Percentiles rank a stretch among this genome's conserved stretches.
phyloP scores from a whole-genome alignment of 2,329 filamentous ascomycete genomes.

The Xylariaceae sp. region DNA sequence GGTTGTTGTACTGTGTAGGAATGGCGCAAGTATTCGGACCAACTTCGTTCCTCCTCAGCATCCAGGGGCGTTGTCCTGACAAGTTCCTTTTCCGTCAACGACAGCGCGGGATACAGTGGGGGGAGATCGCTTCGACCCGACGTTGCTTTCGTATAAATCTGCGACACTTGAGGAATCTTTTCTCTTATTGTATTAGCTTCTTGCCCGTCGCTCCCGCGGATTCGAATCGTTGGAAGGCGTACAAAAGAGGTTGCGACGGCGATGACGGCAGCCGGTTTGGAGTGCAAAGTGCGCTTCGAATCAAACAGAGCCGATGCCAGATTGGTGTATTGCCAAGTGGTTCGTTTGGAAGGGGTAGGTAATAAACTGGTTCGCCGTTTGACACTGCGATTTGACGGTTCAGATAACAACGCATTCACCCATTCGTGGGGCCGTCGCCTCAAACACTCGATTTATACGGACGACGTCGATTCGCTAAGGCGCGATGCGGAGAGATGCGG shows the following conservation, averaged over 20 bases:
- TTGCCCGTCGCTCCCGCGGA: not conserved
- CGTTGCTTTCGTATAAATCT: not conserved
- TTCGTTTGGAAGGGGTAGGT: no score
- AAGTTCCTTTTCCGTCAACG: not conserved
- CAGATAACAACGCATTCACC: not conserved
- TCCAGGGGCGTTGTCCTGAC: not conserved
- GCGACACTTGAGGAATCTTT: not conserved
- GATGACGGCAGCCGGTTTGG: not conserved
- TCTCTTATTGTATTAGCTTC: not conserved
- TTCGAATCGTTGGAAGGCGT: not conserved
- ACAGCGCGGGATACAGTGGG: not conserved
- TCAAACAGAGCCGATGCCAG: not conserved
- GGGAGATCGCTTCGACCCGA: not conserved
- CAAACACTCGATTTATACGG: not conserved
- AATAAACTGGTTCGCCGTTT: no score
- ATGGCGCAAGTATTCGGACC: conserved; percentile 10
- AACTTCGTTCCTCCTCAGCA: conserved; percentile 18
- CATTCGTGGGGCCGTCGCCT: not conserved
- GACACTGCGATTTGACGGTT: no score
- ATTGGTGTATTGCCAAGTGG: not conserved
- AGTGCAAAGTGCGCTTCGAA: not conserved
- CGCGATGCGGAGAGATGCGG: conserved; percentile 9
- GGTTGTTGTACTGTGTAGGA: conserved; percentile 11
- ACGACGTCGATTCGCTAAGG: not conserved
- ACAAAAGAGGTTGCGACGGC: not conserved